Base-by-base conservation (phyloP, 495 filamentous ascomycete genomes). In the Chaetomium fimeti region DNA sequence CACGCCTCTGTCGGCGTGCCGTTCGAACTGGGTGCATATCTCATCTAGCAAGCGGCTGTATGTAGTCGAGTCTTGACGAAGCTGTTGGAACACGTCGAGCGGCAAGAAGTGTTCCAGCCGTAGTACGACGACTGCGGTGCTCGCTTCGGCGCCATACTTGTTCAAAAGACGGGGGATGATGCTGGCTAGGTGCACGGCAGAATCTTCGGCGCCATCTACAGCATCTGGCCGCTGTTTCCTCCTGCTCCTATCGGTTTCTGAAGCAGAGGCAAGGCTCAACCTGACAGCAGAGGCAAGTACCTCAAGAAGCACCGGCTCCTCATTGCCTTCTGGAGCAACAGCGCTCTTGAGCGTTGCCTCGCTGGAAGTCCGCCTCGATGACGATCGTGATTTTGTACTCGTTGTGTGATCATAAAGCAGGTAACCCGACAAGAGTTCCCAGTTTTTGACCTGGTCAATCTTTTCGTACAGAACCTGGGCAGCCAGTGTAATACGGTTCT, bases 21-120 rank as follows among this genome's bases (percentile, higher is more conserved):
- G 87, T 53, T 93, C 84, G 75, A 98, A 98, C 71, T 98, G 94
- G 63, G 89, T 89, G 67, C 90, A 91, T 69, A 98, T 93, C 67
- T 98, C 93, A 66, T 96, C 94, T 2, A 98, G 80, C 24, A 98
- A 77, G 16, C 91, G 85, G 0, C 84, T 84, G 74, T 95, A 96
- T 0, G 88, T 88, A 0, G 90, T 87, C 2, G 89, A 87, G 68
- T 93, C 90, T 72, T 96, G 91, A 24, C 92, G 88, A 15, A 98
- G 79, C 69, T 96, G 91, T 71, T 94, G 88, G 72, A 97, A 94
- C 25, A 94, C 85, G 56, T 91, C 89, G 3, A 97, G 82, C 68
- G 97, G 89, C 20, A 98, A 85, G 24, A 89, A 84, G 71, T 92
- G 90, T 69, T 93, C 91, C n/a, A 98, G 79, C 9, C 91, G 87